These are phyloP conservation scores for Trichoderma sp. DNA, from an alignment of 2,329 filamentous ascomycete genomes.

Conservation along the genomic window DNA sequence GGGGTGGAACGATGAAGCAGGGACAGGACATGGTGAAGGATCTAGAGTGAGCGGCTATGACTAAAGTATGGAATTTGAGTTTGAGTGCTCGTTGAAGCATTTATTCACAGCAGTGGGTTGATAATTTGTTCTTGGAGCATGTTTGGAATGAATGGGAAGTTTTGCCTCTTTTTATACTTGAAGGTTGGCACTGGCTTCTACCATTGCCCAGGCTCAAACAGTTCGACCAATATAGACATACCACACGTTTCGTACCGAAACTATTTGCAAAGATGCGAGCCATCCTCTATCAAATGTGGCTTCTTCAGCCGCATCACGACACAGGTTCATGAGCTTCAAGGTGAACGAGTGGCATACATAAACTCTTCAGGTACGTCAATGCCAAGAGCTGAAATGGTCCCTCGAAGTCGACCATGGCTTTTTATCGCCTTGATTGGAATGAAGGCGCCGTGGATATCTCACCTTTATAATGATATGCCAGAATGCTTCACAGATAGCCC, in stretches of 20 bases:
- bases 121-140: neutral
- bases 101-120: neutral
- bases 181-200: neutral
- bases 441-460: too few species aligned
- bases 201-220: neutral
- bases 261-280: too few species aligned
- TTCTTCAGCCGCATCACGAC: neutral
- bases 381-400: neutral
- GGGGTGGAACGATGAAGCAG: constrained; percentile 47
- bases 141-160: neutral
- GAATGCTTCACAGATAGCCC: too few species aligned
- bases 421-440: too few species aligned
- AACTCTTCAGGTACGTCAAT: neutral
- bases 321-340: neutral
- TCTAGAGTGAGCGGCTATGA: neutral
- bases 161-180: neutral
- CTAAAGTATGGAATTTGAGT: neutral
- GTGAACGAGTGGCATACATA: neutral
- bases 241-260: neutral
- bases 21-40: constrained; percentile 24
- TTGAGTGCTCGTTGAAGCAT: neutral
- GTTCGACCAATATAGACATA: neutral
- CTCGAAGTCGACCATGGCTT: too few species aligned
- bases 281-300: neutral
- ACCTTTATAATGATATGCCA: too few species aligned